Conservation (phyloP, 768 basidiomycete species). For the Hygrophorus pudorinus region DNA sequence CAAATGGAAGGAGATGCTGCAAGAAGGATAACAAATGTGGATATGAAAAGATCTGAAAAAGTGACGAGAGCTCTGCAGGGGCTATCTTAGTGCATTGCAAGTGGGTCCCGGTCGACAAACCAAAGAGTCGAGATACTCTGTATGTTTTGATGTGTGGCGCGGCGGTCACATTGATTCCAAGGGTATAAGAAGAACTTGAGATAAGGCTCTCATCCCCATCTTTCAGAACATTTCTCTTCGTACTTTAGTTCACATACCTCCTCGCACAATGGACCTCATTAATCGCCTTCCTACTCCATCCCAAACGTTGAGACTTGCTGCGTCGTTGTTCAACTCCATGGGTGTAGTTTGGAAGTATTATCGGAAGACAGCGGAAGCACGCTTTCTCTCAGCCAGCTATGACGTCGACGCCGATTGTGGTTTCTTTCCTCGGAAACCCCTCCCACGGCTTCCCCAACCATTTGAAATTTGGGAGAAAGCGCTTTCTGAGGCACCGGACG, state of each 20-base stretch:
- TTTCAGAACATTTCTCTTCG: neutral
- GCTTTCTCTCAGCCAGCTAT: slow-evolving; percentile 32
- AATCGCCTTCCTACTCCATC: slow-evolving; percentile 44
- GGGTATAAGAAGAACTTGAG: slow-evolving; percentile 1
- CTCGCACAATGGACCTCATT: slow-evolving; percentile 27
- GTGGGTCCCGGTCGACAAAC: neutral
- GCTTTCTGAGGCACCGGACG: slow-evolving; percentile 40
- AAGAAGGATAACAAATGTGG: neutral
- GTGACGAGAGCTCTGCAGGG: neutral
- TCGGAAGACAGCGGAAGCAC: slow-evolving; percentile 21
- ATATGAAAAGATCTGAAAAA: neutral
- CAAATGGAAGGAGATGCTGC: neutral
- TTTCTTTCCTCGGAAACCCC: slow-evolving; percentile 68
- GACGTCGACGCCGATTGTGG: slow-evolving; percentile 61
- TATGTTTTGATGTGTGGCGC: neutral
- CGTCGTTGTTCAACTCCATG: slow-evolving; percentile 37
- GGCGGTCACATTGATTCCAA: neutral
- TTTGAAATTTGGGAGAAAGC: slow-evolving; percentile 69
- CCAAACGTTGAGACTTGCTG: slow-evolving; percentile 36
- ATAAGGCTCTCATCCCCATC: no score
- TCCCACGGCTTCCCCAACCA: slow-evolving; percentile 40
- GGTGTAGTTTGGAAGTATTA: slow-evolving; percentile 16
- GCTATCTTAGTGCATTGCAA: neutral
- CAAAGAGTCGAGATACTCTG: neutral
- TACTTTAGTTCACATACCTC: slow-evolving; percentile 6